Base-by-base conservation (phyloP, 495 filamentous ascomycete genomes). In the Sphaerosporella brunnea region DNA sequence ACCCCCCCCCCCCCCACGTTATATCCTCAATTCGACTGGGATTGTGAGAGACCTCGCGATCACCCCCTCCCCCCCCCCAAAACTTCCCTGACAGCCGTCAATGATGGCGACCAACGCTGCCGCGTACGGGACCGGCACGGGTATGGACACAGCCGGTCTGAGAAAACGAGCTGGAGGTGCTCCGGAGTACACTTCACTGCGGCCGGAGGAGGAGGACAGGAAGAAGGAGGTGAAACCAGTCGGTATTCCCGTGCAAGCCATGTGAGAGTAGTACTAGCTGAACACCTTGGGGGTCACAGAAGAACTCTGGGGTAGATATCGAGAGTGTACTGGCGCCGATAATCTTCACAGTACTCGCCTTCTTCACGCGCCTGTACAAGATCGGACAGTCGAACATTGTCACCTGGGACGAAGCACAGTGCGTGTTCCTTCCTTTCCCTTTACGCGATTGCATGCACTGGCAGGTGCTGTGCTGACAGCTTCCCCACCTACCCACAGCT, bases 331-430 rank as follows among this genome's bases (percentile, higher is more conserved):
- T 93, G 63, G 84, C 82, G 26, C 90, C 92, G 30, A 60, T 94
- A 46, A 61, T 97, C 53, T 85, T 97, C 65, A 97, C 90, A 20
- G 66, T 74, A 32, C 66, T 94, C 24, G 77, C 92, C 39, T 79
- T 94, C 68, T 95, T 95, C 69, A 97, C 92, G 41, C 78, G 90
- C 49, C 70, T 94, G 67, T 96, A 82, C 65, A 92, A 82, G 66
- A 96, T 97, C 63, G 90, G 90, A 44, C 71, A 87, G 48, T 96
- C 90, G 43, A 74, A 81, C 51, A 94, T 97, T 59, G 90, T 97
- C 26, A 97, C 90, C 26, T 97, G 90, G 90, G 90, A 97, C 66
- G 86, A 94, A 73, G 86, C 86, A 47, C 86, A 94, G 84, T 93
- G 77, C 68, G 80, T 67, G 45, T 43, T 19, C 39, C 7, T 23